Base-by-base conservation (phyloP, 2,329 filamentous ascomycete genomes). In the Aspergillus neotritici region DNA sequence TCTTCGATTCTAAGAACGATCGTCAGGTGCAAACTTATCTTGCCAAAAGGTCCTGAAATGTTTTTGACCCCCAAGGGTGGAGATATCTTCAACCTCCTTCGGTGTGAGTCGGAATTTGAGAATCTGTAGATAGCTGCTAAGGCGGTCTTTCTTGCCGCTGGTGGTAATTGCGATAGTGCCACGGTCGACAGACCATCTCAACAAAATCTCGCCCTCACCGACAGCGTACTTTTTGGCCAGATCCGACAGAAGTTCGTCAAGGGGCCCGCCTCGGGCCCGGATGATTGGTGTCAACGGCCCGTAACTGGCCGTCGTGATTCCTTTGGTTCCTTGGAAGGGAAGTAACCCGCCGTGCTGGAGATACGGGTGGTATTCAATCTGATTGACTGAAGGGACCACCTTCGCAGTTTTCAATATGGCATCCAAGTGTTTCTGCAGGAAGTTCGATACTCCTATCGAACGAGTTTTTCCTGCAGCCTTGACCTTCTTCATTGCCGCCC, bases 391-490 rank as follows among this genome's bases (percentile, higher is more conserved):
- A 4, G 73, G 73, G 3, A 58, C 56, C 6, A 68, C 60, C 31
- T 58, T 66, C 12, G 71, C 70, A 0, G 66, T 70, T 45, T 68
- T 57, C 30, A 73, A 64, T 14, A 77, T 72, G 9, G 72, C 70
- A 35, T 79, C 71, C 13, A 83, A 66, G 46, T 83, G 75, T 15
- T 65, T 58, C 16, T 74, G 70, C 5, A 76, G 62, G 60, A 75
- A 84, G 61, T 80, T 83, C 43, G 77, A 81, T 15, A 83, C 79
- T 15, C 80, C 80, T 48, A 83, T 83, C 5, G 75, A 76, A 41
- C 74, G 76, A 4, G 76, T 72, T 46, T 82, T 75, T 12, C 80
- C 80, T 11, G 71, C 61, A n/a, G 67, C 63, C 50, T 79, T 71
- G 31, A 83, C 63, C 31, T 70, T 62, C 55, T 84, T 80, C 78